Percentiles rank a stretch among this genome's conserved stretches.
Evolutionary conservation across 2,329 filamentous ascomycete genomes (phyloP).

Genomic region (Pyrenochaeta sp.): DNA sequence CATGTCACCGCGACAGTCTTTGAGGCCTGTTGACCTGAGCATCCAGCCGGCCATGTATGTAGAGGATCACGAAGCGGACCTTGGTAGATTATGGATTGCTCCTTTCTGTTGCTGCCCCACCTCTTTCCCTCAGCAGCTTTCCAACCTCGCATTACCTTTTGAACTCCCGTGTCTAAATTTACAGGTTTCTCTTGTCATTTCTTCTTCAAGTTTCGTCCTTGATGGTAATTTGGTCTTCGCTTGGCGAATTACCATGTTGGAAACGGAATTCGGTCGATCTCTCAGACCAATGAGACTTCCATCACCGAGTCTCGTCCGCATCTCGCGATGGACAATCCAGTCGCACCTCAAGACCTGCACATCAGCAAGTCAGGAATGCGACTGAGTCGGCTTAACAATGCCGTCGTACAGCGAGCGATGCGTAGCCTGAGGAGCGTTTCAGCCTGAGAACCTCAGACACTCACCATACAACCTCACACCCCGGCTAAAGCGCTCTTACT

Average conservation of each 20-base stretch:
- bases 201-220: too few species aligned
- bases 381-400: neutral
- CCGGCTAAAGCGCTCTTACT: slow-evolving; percentile 18
- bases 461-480: slow-evolving; percentile 15
- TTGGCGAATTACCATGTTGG: neutral
- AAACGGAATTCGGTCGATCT: neutral
- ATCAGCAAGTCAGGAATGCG: neutral
- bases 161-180: too few species aligned
- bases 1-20: too few species aligned
- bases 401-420: neutral
- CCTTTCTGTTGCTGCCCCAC: too few species aligned
- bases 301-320: neutral
- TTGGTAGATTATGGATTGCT: too few species aligned
- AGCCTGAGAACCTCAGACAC: slow-evolving; percentile 35
- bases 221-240: too few species aligned
- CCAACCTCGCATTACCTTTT: too few species aligned
- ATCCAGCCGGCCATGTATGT: too few species aligned
- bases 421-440: slow-evolving; percentile 22
- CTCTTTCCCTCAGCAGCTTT: too few species aligned
- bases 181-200: too few species aligned
- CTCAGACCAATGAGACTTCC: neutral
- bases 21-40: too few species aligned
- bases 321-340: neutral
- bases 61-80: too few species aligned
- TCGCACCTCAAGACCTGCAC: neutral